Evolutionary conservation across 768 basidiomycete species (phyloP).

Genomic region (Lyophyllum atratum): DNA sequence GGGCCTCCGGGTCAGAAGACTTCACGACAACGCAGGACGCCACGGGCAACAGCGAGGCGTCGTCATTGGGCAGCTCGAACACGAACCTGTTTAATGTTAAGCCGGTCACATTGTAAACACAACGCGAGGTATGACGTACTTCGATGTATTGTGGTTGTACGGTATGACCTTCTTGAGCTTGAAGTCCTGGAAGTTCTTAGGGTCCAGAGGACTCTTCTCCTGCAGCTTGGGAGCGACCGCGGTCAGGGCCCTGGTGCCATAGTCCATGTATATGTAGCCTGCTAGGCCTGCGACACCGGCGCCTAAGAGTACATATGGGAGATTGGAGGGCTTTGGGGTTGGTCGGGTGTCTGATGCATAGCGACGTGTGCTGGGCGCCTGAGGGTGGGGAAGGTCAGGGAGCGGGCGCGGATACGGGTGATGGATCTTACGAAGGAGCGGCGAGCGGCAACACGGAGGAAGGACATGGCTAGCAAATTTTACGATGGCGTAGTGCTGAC

Average conservation of each 20-base stretch:
- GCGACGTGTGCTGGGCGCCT: constrained; percentile 42
- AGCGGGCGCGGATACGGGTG: background rate
- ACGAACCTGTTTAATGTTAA: constrained; percentile 53
- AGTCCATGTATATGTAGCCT: constrained; percentile 54
- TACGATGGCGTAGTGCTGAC: too few species aligned
- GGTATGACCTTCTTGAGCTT: constrained; percentile 78
- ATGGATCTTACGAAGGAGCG: constrained; percentile 42
- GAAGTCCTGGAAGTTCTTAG: constrained; percentile 76
- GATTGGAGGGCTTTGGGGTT: constrained; percentile 46
- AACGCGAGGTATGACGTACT: constrained; percentile 39
- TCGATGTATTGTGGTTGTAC: constrained; percentile 94
- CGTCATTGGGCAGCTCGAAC: constrained; percentile 78
- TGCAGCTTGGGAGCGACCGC: constrained; percentile 34
- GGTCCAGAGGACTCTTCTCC: constrained; percentile 72
- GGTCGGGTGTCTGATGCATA: constrained; percentile 45
- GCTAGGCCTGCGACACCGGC: constrained; percentile 46
- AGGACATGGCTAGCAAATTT: too few species aligned
- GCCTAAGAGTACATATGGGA: constrained; percentile 49
- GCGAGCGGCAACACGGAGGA: constrained; percentile 39
- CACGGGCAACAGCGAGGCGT: constrained; percentile 77
- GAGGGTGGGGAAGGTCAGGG: background rate
- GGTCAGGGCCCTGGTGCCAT: constrained; percentile 20
- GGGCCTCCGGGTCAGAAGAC: constrained; percentile 63
- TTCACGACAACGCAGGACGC: constrained; percentile 80
- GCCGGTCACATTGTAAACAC: background rate